phyloP scores from a whole-genome alignment of 192 early-diverging fungal species.

The Haplosporangium gracile region DNA sequence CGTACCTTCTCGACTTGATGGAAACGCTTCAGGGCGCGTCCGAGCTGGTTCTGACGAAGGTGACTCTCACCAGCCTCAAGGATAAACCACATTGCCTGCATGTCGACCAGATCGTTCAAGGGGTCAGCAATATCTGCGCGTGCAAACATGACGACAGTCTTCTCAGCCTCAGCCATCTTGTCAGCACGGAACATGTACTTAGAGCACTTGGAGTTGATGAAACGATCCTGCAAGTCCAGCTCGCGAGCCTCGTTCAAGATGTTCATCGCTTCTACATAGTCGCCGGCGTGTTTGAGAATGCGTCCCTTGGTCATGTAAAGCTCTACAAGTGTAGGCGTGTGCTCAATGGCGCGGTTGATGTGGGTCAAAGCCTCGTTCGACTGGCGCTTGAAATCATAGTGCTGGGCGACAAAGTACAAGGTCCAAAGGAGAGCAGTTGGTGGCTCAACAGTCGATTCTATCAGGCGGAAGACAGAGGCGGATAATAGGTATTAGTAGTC shows the following conservation, averaged over 20 bases:
- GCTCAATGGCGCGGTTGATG: constrained; percentile 86
- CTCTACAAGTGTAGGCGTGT: constrained; percentile 93
- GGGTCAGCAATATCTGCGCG: constrained; percentile 75
- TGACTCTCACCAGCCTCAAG: constrained; percentile 83
- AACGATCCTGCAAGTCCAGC: constrained; percentile 94
- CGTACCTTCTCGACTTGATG: constrained; percentile 81
- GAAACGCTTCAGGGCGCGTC: constrained; percentile 90
- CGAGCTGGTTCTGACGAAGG: constrained; percentile 74
- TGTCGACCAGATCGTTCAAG: constrained; percentile 85
- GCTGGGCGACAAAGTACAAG: constrained; percentile 92
- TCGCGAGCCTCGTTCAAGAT: constrained; percentile 90
- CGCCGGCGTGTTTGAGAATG: constrained; percentile 94
- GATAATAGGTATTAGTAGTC: too few species aligned
- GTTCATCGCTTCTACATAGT: constrained; percentile 75
- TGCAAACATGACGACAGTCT: constrained; percentile 87
- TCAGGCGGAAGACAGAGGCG: neutral
- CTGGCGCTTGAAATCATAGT: constrained; percentile 84
- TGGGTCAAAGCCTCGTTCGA: constrained; percentile 76
- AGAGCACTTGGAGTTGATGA: constrained; percentile 92
- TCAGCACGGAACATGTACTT: constrained; percentile 94
- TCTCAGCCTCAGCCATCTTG: constrained; percentile 87
- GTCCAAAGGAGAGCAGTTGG: constrained; percentile 89
- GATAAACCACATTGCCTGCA: constrained; percentile 95
- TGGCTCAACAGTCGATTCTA: constrained; percentile 73
- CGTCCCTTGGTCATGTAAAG: constrained; percentile 94